phyloP scores from a whole-genome alignment of 805 yeast species.

The Scheffersomyces ergatensis region DNA sequence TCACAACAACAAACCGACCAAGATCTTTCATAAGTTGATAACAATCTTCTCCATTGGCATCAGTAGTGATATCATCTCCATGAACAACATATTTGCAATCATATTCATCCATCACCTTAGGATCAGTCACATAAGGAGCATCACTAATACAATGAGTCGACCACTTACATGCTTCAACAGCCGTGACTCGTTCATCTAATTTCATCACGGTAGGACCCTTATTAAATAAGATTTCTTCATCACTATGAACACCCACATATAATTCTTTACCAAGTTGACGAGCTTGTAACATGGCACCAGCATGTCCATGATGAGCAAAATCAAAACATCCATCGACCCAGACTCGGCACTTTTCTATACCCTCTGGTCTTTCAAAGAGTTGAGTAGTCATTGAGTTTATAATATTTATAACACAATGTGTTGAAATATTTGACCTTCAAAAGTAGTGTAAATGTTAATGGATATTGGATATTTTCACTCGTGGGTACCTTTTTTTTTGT shows the following conservation, averaged over 20 bases:
- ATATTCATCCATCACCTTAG: conserved; percentile 68
- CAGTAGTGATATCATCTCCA: conserved; percentile 97
- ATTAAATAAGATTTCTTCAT: conserved; percentile 75
- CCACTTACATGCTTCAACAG: conserved; percentile 93
- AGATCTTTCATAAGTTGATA: conserved; percentile 78
- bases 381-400: no score
- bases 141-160: conserved; percentile 62
- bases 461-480: no score
- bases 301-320: conserved; percentile 95
- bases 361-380: conserved; percentile 42
- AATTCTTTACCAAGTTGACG: conserved; percentile 74
- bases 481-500: no score
- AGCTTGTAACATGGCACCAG: conserved; percentile 95
- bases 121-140: conserved; percentile 95
- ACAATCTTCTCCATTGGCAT: conserved; percentile 93
- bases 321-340: conserved; percentile 99
- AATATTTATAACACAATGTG: no score
- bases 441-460: no score
- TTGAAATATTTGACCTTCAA: no score
- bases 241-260: conserved; percentile 88
- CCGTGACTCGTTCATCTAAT: conserved; percentile 72
- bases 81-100: conserved; percentile 92
- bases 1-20: conserved; percentile 88
- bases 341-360: conserved; percentile 50
- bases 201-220: conserved; percentile 96